phyloP scores from a whole-genome alignment of 352 stramenopile species.

The Bremia lactucae region DNA sequence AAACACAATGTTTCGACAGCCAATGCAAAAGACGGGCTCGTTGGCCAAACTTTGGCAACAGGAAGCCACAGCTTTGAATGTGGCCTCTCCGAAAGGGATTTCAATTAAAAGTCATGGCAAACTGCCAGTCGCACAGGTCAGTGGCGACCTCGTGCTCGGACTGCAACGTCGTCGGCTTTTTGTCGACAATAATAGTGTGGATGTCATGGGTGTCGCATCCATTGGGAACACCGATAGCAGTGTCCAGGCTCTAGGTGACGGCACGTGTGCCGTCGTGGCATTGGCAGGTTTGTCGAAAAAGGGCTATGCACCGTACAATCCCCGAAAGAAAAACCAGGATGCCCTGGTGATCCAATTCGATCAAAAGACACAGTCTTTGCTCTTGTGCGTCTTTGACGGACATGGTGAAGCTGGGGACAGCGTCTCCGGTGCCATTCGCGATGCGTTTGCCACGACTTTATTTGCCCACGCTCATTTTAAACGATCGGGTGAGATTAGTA shows the following conservation, averaged over 20 bases:
- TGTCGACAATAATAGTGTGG: constrained; percentile 75
- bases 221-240: constrained; percentile 50
- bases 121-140: constrained; percentile 22
- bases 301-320: constrained; percentile 88
- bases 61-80: constrained; percentile 49
- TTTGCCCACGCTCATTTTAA: constrained; percentile 85
- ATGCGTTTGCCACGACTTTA: constrained; percentile 84
- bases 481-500: constrained; percentile 32
- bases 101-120: constrained; percentile 56
- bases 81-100: constrained; percentile 74
- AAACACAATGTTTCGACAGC: constrained; percentile 31
- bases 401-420: constrained; percentile 92
- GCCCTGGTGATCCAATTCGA: constrained; percentile 93
- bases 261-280: constrained; percentile 41
- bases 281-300: constrained; percentile 78
- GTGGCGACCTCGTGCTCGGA: constrained; percentile 42
- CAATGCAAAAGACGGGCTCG: constrained; percentile 35
- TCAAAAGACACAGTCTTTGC: constrained; percentile 80
- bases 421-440: constrained; percentile 86
- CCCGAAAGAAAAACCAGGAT: constrained; percentile 97
- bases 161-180: constrained; percentile 57
- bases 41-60: constrained; percentile 49
- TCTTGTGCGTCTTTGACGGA: constrained; percentile 94
- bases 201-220: constrained; percentile 55
- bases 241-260: constrained; percentile 34